phyloP scores from a whole-genome alignment of 768 basidiomycete genomes.

The Tylopilus intermedius region DNA sequence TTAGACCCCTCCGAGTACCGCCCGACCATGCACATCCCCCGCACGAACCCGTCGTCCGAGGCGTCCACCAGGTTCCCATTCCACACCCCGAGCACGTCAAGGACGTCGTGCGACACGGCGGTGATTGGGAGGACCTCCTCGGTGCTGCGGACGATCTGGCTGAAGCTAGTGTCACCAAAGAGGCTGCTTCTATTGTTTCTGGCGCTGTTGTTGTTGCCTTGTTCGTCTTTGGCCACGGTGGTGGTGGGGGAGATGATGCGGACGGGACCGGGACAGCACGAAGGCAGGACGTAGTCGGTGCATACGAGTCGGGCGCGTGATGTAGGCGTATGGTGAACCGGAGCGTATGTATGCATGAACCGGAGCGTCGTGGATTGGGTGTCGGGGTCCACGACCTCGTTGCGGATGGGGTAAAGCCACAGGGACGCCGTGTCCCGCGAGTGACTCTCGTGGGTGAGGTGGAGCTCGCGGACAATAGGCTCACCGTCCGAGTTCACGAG shows the following conservation, averaged over 20 bases:
- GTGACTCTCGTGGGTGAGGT: slow-evolving; percentile 19
- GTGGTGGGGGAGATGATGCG: neutral
- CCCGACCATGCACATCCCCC: slow-evolving; percentile 8
- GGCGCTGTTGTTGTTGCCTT: neutral
- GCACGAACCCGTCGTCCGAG: slow-evolving; percentile 14
- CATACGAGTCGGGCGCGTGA: slow-evolving; percentile 9
- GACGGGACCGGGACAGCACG: neutral
- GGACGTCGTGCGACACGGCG: slow-evolving; percentile 7
- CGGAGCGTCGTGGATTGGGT: slow-evolving; percentile 17
- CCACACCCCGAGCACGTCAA: slow-evolving; percentile 11
- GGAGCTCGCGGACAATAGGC: slow-evolving; percentile 9
- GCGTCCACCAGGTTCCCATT: slow-evolving; percentile 12
- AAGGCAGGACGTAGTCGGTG: slow-evolving; percentile 14
- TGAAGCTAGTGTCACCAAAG: neutral
- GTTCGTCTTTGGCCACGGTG: neutral
- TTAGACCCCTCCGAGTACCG: neutral
- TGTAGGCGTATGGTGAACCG: neutral
- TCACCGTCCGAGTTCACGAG: neutral
- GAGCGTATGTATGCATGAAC: slow-evolving; percentile 15
- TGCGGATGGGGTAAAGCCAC: slow-evolving; percentile 15
- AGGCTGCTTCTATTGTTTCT: neutral
- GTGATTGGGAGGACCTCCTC: slow-evolving; percentile 9
- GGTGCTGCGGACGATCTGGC: slow-evolving; percentile 5
- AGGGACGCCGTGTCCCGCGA: slow-evolving; percentile 5
- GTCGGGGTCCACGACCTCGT: slow-evolving; percentile 5